phyloP scores from a whole-genome alignment of 176 grass and related monocot species.

The Cenchrus fungigraminus region DNA sequence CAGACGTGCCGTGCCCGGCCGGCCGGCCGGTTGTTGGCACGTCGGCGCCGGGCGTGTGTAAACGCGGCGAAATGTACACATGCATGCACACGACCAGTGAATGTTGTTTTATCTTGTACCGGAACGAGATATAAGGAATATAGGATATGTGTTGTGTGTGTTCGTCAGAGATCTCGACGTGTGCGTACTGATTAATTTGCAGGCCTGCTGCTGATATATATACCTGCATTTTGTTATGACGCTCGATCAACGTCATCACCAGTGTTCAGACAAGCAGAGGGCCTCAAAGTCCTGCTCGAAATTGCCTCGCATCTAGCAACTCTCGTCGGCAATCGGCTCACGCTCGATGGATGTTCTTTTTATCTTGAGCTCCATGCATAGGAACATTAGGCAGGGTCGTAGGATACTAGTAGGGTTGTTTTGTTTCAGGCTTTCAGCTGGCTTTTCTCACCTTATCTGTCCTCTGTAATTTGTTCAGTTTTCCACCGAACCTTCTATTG shows the following conservation, averaged over 20 bases:
- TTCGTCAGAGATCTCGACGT: slow-evolving; percentile 1
- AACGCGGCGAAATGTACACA: background rate
- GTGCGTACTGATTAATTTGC: slow-evolving; percentile 22
- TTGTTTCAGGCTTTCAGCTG: background rate
- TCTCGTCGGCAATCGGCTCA: no score
- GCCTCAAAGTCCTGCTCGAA: slow-evolving; percentile 14
- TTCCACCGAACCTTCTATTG: background rate
- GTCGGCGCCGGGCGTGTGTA: slow-evolving; percentile 31
- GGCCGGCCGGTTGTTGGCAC: slow-evolving; percentile 28
- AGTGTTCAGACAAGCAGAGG: background rate
- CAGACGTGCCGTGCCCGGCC: background rate
- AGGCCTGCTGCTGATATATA: background rate
- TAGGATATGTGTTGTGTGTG: background rate
- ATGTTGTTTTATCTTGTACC: background rate
- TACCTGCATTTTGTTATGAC: slow-evolving; percentile 10
- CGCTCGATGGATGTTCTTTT: background rate
- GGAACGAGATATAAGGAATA: background rate
- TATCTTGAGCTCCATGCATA: background rate
- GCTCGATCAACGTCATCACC: background rate
- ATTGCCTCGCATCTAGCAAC: slow-evolving; percentile 30
- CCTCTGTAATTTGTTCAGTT: background rate
- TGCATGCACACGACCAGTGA: background rate
- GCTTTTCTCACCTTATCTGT: background rate
- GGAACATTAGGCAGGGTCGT: background rate
- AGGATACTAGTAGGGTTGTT: background rate